Evolutionary conservation across 169 alveolate species (phyloP).

Genomic region (Cystoisospora suis): DNA sequence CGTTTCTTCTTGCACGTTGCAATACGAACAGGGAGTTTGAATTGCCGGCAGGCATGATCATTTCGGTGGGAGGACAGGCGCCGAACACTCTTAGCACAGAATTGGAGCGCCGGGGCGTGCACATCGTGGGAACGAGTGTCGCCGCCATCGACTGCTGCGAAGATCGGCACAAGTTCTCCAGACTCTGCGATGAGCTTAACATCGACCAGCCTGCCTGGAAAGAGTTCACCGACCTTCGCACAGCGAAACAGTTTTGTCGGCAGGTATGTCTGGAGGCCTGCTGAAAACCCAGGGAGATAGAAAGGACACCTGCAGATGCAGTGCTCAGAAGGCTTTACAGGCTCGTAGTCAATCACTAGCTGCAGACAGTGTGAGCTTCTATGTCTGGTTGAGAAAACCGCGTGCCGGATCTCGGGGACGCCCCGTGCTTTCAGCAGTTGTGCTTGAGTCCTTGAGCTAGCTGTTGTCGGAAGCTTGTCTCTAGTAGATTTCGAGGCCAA

Average conservation of each 20-base stretch:
- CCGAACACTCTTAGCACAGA: constrained; percentile 86
- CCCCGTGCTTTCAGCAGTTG: too few relatives aligned
- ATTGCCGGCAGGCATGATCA: constrained; percentile 78
- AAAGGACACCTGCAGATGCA: too few relatives aligned
- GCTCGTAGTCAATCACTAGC: too few relatives aligned
- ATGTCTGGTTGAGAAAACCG: too few relatives aligned
- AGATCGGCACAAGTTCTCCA: constrained; percentile 84
- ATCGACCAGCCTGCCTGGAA: constrained; percentile 91
- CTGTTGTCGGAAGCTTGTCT: too few relatives aligned
- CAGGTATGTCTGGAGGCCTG: too few relatives aligned
- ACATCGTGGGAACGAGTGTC: constrained; percentile 77
- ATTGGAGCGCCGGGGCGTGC: constrained; percentile 44
- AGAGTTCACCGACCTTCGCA: constrained; percentile 78
- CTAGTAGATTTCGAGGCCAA: too few relatives aligned
- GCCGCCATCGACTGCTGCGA: constrained; percentile 87
- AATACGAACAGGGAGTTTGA: constrained; percentile 74
- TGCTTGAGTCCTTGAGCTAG: too few relatives aligned
- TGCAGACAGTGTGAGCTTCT: too few relatives aligned
- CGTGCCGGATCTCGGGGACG: too few relatives aligned
- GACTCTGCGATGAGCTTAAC: constrained; percentile 83
- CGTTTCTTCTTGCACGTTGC: not conserved
- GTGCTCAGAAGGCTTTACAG: too few relatives aligned
- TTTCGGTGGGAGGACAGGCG: constrained; percentile 90
- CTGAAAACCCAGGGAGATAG: too few relatives aligned
- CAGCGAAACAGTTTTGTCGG: constrained; percentile 75